A percentile compares a stretch with the other conserved stretches of the same genome.
Conservation (phyloP, 129 eudicot genomes). For the Mikania micrantha region DNA sequence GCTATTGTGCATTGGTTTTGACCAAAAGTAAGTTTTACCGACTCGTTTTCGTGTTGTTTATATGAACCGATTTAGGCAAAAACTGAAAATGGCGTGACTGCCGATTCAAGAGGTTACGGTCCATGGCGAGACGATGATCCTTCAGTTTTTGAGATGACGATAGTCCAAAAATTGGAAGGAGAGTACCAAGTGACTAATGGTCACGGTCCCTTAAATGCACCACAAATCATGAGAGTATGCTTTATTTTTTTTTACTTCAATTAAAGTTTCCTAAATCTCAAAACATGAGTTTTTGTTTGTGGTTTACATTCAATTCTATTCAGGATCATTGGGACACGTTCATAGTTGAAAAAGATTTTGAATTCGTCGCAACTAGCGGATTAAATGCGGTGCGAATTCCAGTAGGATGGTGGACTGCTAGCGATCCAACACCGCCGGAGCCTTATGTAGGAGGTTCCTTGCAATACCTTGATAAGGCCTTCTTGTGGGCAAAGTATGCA, state of each 20-base stretch:
- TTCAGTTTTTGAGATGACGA: conserved; percentile 45
- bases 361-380: conserved; percentile 48
- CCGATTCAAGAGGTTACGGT: conserved; percentile 61
- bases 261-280: too few relatives aligned
- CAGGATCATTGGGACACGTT: conserved; percentile 67
- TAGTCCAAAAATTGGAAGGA: conserved; percentile 28
- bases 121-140: conserved; percentile 49
- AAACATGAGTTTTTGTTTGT: background rate
- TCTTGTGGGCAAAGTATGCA: conserved; percentile 62
- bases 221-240: conserved; percentile 62
- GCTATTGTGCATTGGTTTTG: too few relatives aligned
- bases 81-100: conserved; percentile 47
- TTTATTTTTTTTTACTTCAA: too few relatives aligned
- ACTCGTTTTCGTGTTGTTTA: background rate
- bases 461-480: conserved; percentile 67
- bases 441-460: conserved; percentile 77
- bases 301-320: too few relatives aligned
- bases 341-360: conserved; percentile 61
- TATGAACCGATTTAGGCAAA: conserved; percentile 48
- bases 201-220: conserved; percentile 57
- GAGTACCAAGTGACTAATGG: conserved; percentile 72
- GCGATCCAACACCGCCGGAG: conserved; percentile 61
- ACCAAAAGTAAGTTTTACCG: background rate
- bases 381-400: conserved; percentile 70
- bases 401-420: conserved; percentile 85